phyloP scores from a whole-genome alignment of 495 filamentous ascomycete species.

The Echria macrotheca region DNA sequence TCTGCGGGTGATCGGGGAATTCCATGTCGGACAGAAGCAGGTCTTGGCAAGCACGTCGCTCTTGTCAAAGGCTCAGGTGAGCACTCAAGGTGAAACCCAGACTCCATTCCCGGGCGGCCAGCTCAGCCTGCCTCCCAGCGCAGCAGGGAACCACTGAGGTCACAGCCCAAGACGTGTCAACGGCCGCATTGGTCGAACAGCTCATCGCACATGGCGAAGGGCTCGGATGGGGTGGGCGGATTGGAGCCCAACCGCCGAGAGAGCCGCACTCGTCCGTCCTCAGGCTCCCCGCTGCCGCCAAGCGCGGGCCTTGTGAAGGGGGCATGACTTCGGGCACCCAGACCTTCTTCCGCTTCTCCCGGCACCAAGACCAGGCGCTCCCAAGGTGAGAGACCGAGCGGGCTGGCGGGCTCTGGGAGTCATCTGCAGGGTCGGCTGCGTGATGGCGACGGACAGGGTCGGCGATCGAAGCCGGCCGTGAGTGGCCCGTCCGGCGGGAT shows the following conservation, averaged over 20 bases:
- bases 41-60: background rate
- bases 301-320: background rate
- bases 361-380: no score
- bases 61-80: no score
- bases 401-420: no score
- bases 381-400: constrained; percentile 5
- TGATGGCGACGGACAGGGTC: constrained; percentile 2
- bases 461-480: constrained; percentile 13
- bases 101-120: background rate
- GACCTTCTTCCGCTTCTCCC: background rate
- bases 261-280: constrained; percentile 8
- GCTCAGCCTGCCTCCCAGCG: constrained; percentile 3
- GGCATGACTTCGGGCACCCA: constrained; percentile 9
- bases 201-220: constrained; percentile 13
- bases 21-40: constrained; percentile 11
- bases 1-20: constrained; percentile 13
- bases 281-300: background rate
- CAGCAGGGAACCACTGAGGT: background rate
- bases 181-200: constrained; percentile 9
- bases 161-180: constrained; percentile 4
- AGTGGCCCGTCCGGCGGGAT: constrained; percentile 5
- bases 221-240: constrained; percentile 5
- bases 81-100: background rate
- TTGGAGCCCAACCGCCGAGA: constrained; percentile 17
- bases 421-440: background rate